These are phyloP conservation scores for Bretziella fagacearum DNA, from an alignment of 2,329 filamentous ascomycete species.

Conservation along the genomic window DNA sequence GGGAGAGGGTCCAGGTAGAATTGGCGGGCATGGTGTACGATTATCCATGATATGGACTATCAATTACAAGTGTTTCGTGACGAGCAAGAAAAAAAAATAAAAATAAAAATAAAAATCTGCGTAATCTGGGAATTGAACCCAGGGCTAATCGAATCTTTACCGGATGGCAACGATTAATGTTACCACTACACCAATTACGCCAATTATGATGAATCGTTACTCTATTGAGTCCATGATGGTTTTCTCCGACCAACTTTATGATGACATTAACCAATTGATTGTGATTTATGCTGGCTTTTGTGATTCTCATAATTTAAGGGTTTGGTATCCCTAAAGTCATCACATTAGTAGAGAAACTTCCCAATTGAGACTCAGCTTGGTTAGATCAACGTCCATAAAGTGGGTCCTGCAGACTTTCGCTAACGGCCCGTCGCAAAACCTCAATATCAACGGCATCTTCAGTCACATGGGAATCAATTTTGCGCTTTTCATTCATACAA, in stretches of 20 bases:
- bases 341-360: neutral
- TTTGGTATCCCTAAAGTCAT: neutral
- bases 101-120: neutral
- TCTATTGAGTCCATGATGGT: neutral
- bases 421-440: neutral
- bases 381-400: neutral
- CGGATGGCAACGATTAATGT: conserved; percentile 4
- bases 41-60: too few relatives aligned
- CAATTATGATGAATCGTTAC: neutral
- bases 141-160: conserved; percentile 5
- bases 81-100: too few relatives aligned
- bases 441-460: neutral
- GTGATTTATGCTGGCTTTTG: neutral
- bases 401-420: neutral
- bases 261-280: neutral
- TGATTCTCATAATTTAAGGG: neutral
- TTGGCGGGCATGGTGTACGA: too few relatives aligned
- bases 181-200: conserved; percentile 5
- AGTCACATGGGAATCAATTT: neutral
- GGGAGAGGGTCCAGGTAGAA: too few relatives aligned
- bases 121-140: conserved; percentile 5
- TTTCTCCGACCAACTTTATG: neutral
- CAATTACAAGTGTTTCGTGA: too few relatives aligned
- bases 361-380: neutral
- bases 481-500: neutral